Evolutionary conservation across 441 rosid genomes (phyloP).

Genomic region (Arabidopsis hybrid): DNA sequence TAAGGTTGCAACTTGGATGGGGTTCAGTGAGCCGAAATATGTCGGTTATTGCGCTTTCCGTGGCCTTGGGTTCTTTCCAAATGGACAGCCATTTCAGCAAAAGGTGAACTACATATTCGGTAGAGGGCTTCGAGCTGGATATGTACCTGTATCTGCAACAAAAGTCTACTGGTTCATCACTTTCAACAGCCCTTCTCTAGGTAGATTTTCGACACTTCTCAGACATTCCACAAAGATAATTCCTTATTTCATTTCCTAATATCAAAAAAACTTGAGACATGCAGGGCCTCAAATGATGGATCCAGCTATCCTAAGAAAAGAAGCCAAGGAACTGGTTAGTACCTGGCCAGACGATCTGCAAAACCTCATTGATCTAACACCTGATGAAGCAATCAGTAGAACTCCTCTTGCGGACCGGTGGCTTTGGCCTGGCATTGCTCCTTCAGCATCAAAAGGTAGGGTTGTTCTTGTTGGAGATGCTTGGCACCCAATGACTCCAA

Average conservation of each 20-base stretch:
- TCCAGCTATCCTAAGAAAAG: conserved; percentile 64
- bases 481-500: conserved; percentile 98
- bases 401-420: conserved; percentile 88
- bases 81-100: conserved; percentile 76
- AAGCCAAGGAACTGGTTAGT: conserved; percentile 66
- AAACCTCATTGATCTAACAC: conserved; percentile 64
- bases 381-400: conserved; percentile 72
- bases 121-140: conserved; percentile 83
- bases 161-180: conserved; percentile 94
- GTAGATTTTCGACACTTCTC: conserved; percentile 42
- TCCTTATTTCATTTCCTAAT: neutral
- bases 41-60: conserved; percentile 80
- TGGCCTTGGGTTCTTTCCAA: conserved; percentile 70
- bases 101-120: conserved; percentile 78
- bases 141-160: conserved; percentile 78
- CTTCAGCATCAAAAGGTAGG: conserved; percentile 67
- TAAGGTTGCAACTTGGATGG: conserved; percentile 83
- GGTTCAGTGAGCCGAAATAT: conserved; percentile 79
- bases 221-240: no score
- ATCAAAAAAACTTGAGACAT: neutral
- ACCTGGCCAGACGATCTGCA: conserved; percentile 75
- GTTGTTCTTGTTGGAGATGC: conserved; percentile 88
- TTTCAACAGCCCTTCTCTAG: conserved; percentile 83
- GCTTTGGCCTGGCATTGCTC: conserved; percentile 79
- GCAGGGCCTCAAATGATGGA: conserved; percentile 80